Evolutionary conservation across 257 asterid genomes (phyloP).

Genomic region (Salvia miltiorrhiza): DNA sequence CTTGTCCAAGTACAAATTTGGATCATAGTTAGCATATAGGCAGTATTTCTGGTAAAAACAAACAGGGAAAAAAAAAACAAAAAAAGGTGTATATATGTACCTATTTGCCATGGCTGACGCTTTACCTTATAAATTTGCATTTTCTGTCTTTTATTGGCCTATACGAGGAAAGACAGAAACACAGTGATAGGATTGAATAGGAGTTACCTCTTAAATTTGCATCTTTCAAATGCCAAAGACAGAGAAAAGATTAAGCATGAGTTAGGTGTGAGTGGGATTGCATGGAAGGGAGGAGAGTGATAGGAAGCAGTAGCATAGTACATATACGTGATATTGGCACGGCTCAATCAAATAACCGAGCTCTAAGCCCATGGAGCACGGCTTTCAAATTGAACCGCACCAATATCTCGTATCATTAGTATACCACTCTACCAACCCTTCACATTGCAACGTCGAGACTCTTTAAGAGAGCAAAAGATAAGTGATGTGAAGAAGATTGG

Average conservation of each 20-base stretch:
- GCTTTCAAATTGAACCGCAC: slow-evolving; percentile 95
- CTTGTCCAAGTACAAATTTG: slow-evolving; percentile 15
- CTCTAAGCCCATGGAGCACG: slow-evolving; percentile 46
- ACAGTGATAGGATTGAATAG: neutral
- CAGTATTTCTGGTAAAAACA: neutral
- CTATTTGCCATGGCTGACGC: neutral
- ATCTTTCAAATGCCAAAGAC: too few relatives aligned
- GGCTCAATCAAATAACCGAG: slow-evolving; percentile 93
- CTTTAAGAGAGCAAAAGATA: slow-evolving; percentile 15
- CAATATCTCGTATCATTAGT: slow-evolving; percentile 62
- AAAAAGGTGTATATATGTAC: neutral
- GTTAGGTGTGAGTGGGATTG: slow-evolving; percentile 12
- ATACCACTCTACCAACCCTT: slow-evolving; percentile 5
- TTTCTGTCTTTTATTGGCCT: neutral
- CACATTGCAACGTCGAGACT: neutral
- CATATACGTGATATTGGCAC: slow-evolving; percentile 93
- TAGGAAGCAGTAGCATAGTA: slow-evolving; percentile 4
- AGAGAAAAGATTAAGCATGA: neutral
- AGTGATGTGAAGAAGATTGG: neutral
- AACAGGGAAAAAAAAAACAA: neutral
- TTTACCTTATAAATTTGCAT: neutral
- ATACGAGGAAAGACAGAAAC: neutral
- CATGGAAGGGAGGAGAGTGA: slow-evolving; percentile 23
- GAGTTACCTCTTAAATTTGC: slow-evolving; percentile 11
- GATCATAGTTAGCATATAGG: neutral